phyloP scores from a whole-genome alignment of 1,284 basidiomycete genomes.

The Leccinum pachyderme region DNA sequence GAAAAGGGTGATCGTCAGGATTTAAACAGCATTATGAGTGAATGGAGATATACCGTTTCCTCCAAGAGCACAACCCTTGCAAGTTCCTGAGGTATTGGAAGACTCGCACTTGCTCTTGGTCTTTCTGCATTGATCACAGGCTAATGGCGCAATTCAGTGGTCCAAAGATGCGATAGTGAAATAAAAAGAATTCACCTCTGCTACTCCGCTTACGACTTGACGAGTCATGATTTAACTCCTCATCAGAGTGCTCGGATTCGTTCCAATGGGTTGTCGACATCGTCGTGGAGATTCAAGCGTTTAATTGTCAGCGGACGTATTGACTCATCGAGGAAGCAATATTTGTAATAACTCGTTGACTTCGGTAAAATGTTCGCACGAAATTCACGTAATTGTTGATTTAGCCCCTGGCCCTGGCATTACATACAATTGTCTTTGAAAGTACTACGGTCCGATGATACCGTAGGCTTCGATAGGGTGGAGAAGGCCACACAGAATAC shows the following conservation, averaged over 20 bases:
- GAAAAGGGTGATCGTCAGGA: constrained; percentile 14
- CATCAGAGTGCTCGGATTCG: constrained; percentile 59
- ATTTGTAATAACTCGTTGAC: background rate
- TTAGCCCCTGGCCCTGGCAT: constrained; percentile 11
- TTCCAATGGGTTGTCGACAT: constrained; percentile 42
- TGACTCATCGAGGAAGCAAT: background rate
- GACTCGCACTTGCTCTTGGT: constrained; percentile 85
- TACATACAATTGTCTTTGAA: background rate
- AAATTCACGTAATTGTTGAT: background rate
- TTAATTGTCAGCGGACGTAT: background rate
- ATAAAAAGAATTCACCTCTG: constrained; percentile 45
- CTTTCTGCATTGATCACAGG: constrained; percentile 82
- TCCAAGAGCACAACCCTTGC: constrained; percentile 66
- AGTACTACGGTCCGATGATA: background rate
- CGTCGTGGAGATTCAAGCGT: constrained; percentile 11
- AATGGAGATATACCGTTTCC: constrained; percentile 52
- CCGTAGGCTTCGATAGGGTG: background rate
- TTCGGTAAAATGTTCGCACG: background rate
- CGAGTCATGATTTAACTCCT: constrained; percentile 45
- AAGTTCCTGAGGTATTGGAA: constrained; percentile 47
- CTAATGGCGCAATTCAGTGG: constrained; percentile 36
- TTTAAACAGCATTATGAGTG: background rate
- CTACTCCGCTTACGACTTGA: constrained; percentile 62
- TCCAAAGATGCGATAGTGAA: constrained; percentile 1
- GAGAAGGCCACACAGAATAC: background rate